Evolutionary conservation across 2,329 filamentous ascomycete genomes (phyloP).

Genomic region (Chrysoporthe deuterocubensis): DNA sequence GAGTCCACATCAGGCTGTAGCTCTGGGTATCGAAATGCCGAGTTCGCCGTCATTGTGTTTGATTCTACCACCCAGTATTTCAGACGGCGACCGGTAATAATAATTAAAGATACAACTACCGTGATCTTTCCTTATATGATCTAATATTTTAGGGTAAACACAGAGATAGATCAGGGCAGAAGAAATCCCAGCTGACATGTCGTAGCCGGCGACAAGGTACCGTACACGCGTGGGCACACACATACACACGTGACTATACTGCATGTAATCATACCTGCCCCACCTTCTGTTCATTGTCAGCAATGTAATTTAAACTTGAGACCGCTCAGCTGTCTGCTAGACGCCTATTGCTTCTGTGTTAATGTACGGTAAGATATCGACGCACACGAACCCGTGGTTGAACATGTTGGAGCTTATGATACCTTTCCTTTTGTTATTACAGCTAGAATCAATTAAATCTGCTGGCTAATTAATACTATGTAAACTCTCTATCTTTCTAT

Average conservation of each 20-base stretch:
- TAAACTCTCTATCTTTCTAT: too few species aligned
- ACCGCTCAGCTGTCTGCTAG: background rate
- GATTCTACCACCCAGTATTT: background rate
- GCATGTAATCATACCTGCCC: background rate
- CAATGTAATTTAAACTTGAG: background rate
- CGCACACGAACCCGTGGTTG: background rate
- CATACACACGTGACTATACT: background rate
- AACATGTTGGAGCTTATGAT: background rate
- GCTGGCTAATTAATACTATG: too few species aligned
- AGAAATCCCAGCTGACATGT: background rate
- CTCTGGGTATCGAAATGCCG: background rate
- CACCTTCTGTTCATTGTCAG: background rate
- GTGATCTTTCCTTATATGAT: background rate
- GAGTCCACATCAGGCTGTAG: background rate
- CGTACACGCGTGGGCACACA: too few species aligned
- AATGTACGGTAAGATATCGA: too few species aligned
- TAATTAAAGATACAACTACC: too few species aligned
- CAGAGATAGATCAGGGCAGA: background rate
- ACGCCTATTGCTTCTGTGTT: too few species aligned
- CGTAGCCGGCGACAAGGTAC: background rate
- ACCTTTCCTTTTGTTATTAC: too few species aligned
- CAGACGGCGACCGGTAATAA: background rate
- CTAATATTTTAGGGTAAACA: background rate
- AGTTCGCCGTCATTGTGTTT: background rate
- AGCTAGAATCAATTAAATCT: too few species aligned